Evolutionary conservation across 257 asterid species (phyloP).

Genomic region (Eucommia ulmoides): DNA sequence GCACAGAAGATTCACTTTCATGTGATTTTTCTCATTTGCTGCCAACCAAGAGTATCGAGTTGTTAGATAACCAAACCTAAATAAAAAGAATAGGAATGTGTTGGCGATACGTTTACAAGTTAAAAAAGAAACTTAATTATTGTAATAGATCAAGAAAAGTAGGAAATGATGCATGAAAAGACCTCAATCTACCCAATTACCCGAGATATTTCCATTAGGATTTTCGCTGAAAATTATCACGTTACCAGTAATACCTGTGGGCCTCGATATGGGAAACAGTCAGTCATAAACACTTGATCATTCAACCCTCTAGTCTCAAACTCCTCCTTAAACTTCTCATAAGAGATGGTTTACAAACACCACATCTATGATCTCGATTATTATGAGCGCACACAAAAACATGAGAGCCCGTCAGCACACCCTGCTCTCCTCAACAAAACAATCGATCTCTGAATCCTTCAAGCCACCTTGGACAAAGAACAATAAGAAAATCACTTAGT

Average conservation of each 20-base stretch:
- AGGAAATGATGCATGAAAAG: too few relatives aligned
- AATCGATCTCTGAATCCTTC: conserved; percentile 61
- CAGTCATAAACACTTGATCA: conserved; percentile 48
- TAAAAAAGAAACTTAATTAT: too few relatives aligned
- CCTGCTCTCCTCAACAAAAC: conserved; percentile 62
- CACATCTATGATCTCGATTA: conserved; percentile 77
- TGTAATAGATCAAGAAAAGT: too few relatives aligned
- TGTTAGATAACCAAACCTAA: conserved; percentile 94
- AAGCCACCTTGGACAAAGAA: conserved; percentile 42
- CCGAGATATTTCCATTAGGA: conserved; percentile 53
- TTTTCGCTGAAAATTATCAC: conserved; percentile 62
- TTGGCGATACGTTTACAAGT: too few relatives aligned
- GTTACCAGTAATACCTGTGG: conserved; percentile 95
- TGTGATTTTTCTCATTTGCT: too few relatives aligned
- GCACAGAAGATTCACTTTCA: too few relatives aligned
- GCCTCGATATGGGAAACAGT: conserved; percentile 97
- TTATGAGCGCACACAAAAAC: conserved; percentile 92
- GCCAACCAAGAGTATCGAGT: too few relatives aligned
- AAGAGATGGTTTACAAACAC: conserved; percentile 90
- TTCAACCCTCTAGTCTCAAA: conserved; percentile 45
- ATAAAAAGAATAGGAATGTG: conserved; percentile 9
- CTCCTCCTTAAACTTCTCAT: conserved; percentile 65
- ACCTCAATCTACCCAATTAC: conserved; percentile 62
- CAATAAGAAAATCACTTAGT: neutral
- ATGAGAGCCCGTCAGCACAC: conserved; percentile 61